Conservation (phyloP, 805 yeast species). For the Yarrowia deformans region DNA sequence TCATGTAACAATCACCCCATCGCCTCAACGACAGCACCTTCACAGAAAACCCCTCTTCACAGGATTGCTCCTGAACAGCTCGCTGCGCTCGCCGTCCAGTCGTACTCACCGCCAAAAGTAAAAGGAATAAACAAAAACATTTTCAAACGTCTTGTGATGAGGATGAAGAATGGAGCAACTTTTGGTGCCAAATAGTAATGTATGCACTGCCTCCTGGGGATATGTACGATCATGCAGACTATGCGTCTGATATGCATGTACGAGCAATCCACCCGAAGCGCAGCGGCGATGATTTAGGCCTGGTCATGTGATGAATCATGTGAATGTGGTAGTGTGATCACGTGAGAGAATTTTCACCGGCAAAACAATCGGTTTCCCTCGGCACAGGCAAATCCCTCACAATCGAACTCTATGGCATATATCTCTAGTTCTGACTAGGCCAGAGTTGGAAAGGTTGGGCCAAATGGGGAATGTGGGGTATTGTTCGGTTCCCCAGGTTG, state of each 20-base stretch:
- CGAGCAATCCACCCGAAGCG: no score
- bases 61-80: no score
- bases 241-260: no score
- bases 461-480: no score
- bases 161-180: background rate
- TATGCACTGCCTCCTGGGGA: background rate
- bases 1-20: no score
- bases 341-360: background rate
- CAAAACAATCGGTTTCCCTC: background rate
- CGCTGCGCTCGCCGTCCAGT: background rate
- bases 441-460: no score
- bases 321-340: background rate
- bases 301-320: no score
- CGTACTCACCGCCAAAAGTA: constrained; percentile 29
- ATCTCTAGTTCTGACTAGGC: background rate
- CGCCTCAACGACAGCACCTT: no score
- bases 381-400: background rate
- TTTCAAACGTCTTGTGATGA: background rate
- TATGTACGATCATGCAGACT: background rate
- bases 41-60: no score
- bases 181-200: no score
- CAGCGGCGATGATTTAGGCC: no score
- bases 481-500: no score
- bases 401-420: background rate
- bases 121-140: constrained; percentile 25